Conservation (phyloP, 2,329 filamentous ascomycete species). For the Aspergillus thermomutatus region DNA sequence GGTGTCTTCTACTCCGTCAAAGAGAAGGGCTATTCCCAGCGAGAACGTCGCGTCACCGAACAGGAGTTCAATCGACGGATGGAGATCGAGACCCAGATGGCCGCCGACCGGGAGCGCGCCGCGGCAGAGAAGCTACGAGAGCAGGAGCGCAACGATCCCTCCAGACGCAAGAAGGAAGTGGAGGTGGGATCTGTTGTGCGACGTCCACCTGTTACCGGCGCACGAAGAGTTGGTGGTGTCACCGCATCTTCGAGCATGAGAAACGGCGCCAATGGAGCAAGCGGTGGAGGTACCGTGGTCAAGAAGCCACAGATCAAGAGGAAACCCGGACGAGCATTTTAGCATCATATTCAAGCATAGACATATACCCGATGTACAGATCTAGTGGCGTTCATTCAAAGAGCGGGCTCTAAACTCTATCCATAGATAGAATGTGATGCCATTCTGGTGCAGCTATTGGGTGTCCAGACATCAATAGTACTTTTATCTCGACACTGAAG, state of each 20-base stretch:
- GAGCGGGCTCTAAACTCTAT: not conserved
- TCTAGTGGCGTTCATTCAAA: not conserved
- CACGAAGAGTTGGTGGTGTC: slow-evolving; percentile 28
- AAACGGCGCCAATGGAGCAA: slow-evolving; percentile 17
- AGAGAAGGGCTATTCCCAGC: slow-evolving; percentile 90
- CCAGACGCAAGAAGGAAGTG: slow-evolving; percentile 33
- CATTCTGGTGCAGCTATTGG: not conserved
- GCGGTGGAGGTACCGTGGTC: slow-evolving; percentile 35
- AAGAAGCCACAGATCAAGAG: slow-evolving; percentile 35
- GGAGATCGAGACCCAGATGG: slow-evolving; percentile 92
- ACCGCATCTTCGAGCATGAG: slow-evolving; percentile 22
- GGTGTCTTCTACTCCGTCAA: slow-evolving; percentile 97
- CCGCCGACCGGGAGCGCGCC: slow-evolving; percentile 68
- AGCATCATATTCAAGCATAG: slow-evolving; percentile 5
- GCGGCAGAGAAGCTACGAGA: slow-evolving; percentile 39
- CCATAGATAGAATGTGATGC: not conserved
- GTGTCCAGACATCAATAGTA: not conserved
- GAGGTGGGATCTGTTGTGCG: slow-evolving; percentile 37
- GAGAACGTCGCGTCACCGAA: slow-evolving; percentile 83
- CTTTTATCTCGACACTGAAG: not conserved
- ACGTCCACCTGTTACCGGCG: slow-evolving; percentile 25
- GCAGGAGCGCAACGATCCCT: slow-evolving; percentile 32
- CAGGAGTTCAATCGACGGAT: slow-evolving; percentile 88
- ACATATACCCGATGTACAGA: slow-evolving; percentile 7
- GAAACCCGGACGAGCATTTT: slow-evolving; percentile 35